Conservation (phyloP, 257 asterid genomes). For the Nicotiana tabacum region DNA sequence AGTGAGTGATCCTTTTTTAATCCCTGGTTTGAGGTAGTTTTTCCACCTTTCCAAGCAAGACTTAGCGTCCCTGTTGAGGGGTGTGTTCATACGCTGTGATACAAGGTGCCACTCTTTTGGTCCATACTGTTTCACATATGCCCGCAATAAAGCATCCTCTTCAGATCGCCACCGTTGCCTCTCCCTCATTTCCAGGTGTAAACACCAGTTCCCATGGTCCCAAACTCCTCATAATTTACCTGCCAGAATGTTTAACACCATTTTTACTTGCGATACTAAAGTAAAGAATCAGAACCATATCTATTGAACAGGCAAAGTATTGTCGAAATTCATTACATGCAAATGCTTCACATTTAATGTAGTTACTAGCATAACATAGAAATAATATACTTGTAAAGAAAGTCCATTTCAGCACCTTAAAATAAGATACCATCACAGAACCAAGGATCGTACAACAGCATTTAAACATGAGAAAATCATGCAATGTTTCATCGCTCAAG, state of each 20-base stretch:
- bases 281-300: not conserved
- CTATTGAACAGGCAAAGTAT: not conserved
- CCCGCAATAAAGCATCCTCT: slow-evolving; percentile 59
- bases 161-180: slow-evolving; percentile 77
- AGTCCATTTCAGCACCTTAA: not conserved
- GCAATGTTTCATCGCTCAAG: not conserved
- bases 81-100: slow-evolving; percentile 47
- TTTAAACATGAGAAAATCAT: not conserved
- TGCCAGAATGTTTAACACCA: not conserved
- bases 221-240: slow-evolving; percentile 38
- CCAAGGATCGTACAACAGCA: not conserved
- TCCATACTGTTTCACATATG: slow-evolving; percentile 59
- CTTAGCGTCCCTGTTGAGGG: slow-evolving; percentile 52
- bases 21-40: slow-evolving; percentile 65
- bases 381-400: not conserved
- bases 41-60: slow-evolving; percentile 83
- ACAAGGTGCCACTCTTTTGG: slow-evolving; percentile 68
- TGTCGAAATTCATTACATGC: not conserved
- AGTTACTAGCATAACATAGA: not conserved
- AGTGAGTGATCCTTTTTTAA: slow-evolving; percentile 58
- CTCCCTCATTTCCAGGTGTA: slow-evolving; percentile 56
- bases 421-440: not conserved
- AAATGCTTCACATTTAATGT: not conserved
- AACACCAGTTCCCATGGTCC: slow-evolving; percentile 40
- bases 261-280: not conserved